Evolutionary conservation across 352 stramenopile genomes (phyloP), one percentile per base, ranked within the genome.

Genomic region (Phytophthora pluvialis): DNA sequence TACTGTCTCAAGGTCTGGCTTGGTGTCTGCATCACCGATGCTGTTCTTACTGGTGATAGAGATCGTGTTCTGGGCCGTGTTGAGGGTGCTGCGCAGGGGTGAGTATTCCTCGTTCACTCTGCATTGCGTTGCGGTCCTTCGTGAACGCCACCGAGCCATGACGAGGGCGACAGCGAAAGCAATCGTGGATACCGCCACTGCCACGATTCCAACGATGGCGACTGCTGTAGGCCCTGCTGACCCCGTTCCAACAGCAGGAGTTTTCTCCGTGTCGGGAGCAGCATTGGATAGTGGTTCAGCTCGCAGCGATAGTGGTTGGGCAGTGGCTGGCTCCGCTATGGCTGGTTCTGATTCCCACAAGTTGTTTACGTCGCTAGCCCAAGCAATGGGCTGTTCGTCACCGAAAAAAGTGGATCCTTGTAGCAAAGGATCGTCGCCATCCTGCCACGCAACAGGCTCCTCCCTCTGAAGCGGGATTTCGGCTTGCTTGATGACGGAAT

Each of bases 31-130:
- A 43, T 2, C 33, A 6, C 32, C 26, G 29, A 47, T 28, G 11
- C 60, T 73, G 21, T 49, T 52, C 10, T 46, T 63, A 40, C 59
- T 64, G n/a, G 35, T 32, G 18, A 64, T 49, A 0, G 55, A 67
- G 43, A 73, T 47, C 16, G 51, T 55, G 28, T 64, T 63, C 1
- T 70, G 43, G 12, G 32, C 12, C 35, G 39, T 64, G 7, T 51
- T 67, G 36, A 62, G 49, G 15, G 48, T 74, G 11, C 48, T 43
- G 29, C 55, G 51, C 9, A 64, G 3, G 13, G 67, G 36, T 12
- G 46, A 40, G 29, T 67, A 59, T 61, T 64, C 42, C 5, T 40
- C 29, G 18, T 13, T 60, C 40, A 26, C 9, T 3, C 9, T 11
- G 3, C 38, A 38, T 45, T 61, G 40, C 9, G 6, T 21, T 31